Evolutionary conservation across 345 rosid genomes (phyloP).

Genomic region (Aquilaria malaccensis): DNA sequence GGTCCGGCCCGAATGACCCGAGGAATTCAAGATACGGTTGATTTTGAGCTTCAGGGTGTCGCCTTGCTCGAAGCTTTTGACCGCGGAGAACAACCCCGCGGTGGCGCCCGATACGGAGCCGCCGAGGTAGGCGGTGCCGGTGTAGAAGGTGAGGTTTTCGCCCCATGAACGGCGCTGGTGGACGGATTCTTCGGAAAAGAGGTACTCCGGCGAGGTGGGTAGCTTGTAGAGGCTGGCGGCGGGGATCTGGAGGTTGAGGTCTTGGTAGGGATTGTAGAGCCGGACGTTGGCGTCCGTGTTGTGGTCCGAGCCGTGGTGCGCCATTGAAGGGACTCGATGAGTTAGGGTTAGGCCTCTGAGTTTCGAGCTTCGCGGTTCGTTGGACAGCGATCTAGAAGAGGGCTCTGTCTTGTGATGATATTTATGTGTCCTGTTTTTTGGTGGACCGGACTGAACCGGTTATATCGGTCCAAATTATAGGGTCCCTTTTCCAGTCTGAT

Average conservation of each 20-base stretch:
- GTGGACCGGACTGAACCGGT: no score
- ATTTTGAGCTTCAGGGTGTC: slow-evolving; percentile 81
- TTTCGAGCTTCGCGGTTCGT: no score
- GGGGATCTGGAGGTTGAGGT: slow-evolving; percentile 48
- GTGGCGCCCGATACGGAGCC: slow-evolving; percentile 62
- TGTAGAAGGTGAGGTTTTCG: slow-evolving; percentile 89
- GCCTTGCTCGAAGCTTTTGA: slow-evolving; percentile 58
- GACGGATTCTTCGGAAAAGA: slow-evolving; percentile 80
- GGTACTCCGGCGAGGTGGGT: slow-evolving; percentile 88
- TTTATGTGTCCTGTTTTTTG: no score
- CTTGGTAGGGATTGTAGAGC: slow-evolving; percentile 84
- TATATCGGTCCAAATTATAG: no score
- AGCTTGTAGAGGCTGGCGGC: slow-evolving; percentile 57
- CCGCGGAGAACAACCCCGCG: slow-evolving; percentile 42
- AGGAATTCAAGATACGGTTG: slow-evolving; percentile 67
- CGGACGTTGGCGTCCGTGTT: slow-evolving; percentile 41
- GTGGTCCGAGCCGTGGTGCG: slow-evolving; percentile 34
- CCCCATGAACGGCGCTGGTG: slow-evolving; percentile 97
- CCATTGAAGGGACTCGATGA: slow-evolving; percentile 19
- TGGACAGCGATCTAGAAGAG: no score
- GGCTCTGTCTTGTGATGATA: no score
- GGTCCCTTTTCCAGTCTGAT: no score
- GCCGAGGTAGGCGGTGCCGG: slow-evolving; percentile 73
- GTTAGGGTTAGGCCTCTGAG: slow-evolving; percentile 19
- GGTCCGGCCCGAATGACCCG: slow-evolving; percentile 66